These are phyloP conservation scores for Macrolepiota fuliginosa DNA, from an alignment of 768 basidiomycete species.

Conservation along the genomic window DNA sequence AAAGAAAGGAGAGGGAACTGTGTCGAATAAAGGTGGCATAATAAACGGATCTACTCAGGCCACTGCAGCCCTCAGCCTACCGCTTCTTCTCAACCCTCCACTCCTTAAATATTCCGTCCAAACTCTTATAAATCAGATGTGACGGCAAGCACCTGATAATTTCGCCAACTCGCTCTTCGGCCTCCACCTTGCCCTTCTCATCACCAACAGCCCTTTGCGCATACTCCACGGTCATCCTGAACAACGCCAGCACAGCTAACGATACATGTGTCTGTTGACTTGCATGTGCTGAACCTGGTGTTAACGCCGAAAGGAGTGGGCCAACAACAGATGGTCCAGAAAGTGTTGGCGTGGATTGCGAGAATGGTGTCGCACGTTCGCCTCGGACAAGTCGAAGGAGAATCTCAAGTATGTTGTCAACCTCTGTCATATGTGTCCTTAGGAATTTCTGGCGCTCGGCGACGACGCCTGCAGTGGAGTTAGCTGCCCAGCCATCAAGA, in stretches of 20 bases:
- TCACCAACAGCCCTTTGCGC: conserved; percentile 68
- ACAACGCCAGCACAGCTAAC: conserved; percentile 89
- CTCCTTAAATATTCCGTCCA: conserved; percentile 95
- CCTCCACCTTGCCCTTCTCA: conserved; percentile 62
- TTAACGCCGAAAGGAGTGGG: conserved; percentile 66
- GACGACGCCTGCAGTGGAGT: conserved; percentile 72
- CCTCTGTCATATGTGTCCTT: conserved; percentile 81
- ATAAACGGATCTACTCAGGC: neutral
- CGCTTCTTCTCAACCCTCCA: conserved; percentile 83
- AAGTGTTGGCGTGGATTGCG: conserved; percentile 58
- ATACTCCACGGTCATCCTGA: conserved; percentile 80
- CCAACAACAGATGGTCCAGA: conserved; percentile 64
- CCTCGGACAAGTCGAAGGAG: conserved; percentile 89
- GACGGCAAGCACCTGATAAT: conserved; percentile 88
- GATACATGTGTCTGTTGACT: conserved; percentile 93
- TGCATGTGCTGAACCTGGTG: conserved; percentile 76
- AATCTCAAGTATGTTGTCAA: conserved; percentile 91
- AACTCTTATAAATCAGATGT: conserved; percentile 82
- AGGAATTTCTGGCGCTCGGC: conserved; percentile 86
- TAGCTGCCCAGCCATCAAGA: conserved; percentile 86
- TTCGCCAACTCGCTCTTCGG: conserved; percentile 78
- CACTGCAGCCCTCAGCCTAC: conserved; percentile 14
- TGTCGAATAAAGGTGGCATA: neutral
- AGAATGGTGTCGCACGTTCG: conserved; percentile 74
- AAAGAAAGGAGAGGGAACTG: neutral